Conservation (phyloP, 1,284 basidiomycete genomes). For the Austropuccinia psidii region DNA sequence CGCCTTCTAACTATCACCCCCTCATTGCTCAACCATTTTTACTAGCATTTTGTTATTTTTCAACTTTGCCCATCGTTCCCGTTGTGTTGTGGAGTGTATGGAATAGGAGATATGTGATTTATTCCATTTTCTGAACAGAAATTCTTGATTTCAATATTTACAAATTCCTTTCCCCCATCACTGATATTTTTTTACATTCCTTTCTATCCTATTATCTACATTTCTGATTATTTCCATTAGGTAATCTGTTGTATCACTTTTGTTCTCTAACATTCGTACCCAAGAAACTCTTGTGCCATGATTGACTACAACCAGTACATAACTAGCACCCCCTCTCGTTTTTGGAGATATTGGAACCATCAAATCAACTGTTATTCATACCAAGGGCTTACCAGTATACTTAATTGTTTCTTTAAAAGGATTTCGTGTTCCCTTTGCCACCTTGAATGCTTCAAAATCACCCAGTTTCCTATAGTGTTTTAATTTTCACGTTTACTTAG, state of each 20-base stretch:
- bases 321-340: background rate
- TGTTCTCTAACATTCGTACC: background rate
- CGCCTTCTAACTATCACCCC: background rate
- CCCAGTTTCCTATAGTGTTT: no score
- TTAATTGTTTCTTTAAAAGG: background rate
- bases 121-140: background rate
- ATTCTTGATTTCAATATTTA: background rate
- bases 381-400: background rate
- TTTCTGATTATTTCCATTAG: background rate
- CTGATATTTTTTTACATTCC: background rate
- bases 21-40: background rate
- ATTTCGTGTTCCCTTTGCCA: background rate
- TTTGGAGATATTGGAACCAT: constrained; percentile 4
- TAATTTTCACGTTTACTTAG: no score
- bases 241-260: background rate
- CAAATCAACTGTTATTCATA: background rate
- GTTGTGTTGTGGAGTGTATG: constrained; percentile 5
- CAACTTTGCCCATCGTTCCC: background rate
- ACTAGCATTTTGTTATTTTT: background rate
- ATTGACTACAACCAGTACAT: background rate
- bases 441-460: background rate
- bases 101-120: background rate
- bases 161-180: constrained; percentile 9
- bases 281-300: background rate
- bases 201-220: background rate